Evolutionary conservation across 2,329 filamentous ascomycete genomes (phyloP).

Genomic region (Alternaria arborescens): DNA sequence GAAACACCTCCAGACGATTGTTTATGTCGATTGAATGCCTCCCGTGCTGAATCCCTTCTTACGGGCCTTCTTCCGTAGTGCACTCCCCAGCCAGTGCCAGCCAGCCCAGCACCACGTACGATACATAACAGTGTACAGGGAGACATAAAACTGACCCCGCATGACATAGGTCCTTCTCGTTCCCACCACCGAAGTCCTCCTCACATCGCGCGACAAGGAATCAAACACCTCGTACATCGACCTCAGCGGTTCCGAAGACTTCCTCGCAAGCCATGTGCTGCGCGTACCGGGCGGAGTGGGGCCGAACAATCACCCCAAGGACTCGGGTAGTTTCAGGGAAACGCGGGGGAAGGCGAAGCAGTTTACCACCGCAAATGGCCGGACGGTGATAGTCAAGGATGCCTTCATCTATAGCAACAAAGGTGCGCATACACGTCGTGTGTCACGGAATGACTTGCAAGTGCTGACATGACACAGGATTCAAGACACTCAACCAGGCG

Average conservation of each 20-base stretch:
- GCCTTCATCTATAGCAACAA: constrained; percentile 94
- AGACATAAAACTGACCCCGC: constrained; percentile 8
- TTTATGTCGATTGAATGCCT: constrained; percentile 78
- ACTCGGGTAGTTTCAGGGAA: constrained; percentile 72
- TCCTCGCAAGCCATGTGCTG: constrained; percentile 94
- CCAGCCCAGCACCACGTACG: constrained; percentile 85
- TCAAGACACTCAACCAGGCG: constrained; percentile 89
- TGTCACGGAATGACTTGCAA: not conserved
- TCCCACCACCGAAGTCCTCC: constrained; percentile 88
- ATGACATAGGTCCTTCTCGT: constrained; percentile 77
- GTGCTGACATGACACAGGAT: constrained; percentile 65
- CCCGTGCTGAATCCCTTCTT: constrained; percentile 95
- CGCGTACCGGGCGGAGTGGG: constrained; percentile 71
- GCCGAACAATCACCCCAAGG: constrained; percentile 59
- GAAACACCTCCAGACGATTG: constrained; percentile 20
- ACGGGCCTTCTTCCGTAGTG: constrained; percentile 97
- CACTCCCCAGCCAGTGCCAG: constrained; percentile 87
- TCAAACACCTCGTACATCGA: constrained; percentile 79
- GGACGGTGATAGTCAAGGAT: constrained; percentile 94
- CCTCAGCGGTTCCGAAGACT: constrained; percentile 88
- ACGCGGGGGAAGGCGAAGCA: constrained; percentile 92
- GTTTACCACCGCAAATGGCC: constrained; percentile 89
- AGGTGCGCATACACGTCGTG: constrained; percentile 61
- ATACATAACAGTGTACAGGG: not conserved
- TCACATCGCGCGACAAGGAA: constrained; percentile 87